Evolutionary conservation across 2,329 filamentous ascomycete genomes (phyloP).

Genomic region (Aspergillus fischeri): DNA sequence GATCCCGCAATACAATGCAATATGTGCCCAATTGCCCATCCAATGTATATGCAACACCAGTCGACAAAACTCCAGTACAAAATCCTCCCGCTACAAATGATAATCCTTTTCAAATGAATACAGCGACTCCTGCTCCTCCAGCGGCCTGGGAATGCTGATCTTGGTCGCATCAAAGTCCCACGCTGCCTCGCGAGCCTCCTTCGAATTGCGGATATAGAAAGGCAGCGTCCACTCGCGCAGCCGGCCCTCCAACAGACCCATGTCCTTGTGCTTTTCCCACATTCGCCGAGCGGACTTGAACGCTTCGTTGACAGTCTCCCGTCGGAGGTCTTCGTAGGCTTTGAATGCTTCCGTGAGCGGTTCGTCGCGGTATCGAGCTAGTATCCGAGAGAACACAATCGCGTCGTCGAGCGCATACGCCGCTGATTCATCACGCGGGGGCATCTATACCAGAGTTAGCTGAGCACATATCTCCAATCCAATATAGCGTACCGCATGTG

Average conservation of each 20-base stretch:
- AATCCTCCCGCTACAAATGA: constrained; percentile 1
- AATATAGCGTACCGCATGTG: constrained; percentile 38
- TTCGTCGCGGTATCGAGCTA: constrained; percentile 31
- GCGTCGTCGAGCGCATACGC: constrained; percentile 44
- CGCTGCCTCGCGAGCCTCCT: constrained; percentile 25
- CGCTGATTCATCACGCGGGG: constrained; percentile 44
- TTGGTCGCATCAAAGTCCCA: constrained; percentile 37
- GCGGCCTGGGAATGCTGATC: constrained; percentile 26
- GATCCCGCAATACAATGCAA: neutral
- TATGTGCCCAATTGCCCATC: neutral
- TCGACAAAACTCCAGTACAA: neutral
- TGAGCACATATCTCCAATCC: neutral
- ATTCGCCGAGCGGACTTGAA: constrained; percentile 37
- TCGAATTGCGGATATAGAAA: constrained; percentile 27
- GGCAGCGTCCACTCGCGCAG: constrained; percentile 39
- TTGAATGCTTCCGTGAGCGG: constrained; percentile 31
- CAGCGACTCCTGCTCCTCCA: constrained; percentile 20
- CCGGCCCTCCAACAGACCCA: constrained; percentile 31
- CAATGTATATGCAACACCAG: neutral
- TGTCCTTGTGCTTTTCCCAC: constrained; percentile 39
- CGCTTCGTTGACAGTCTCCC: constrained; percentile 35
- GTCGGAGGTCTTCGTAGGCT: constrained; percentile 37
- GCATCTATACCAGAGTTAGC: constrained; percentile 35
- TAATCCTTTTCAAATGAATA: constrained; percentile 23
- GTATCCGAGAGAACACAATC: constrained; percentile 39